Evolutionary conservation across 768 basidiomycete genomes (phyloP), one percentile per base, ranked within the genome.

Genomic region (Mycena galericulata): DNA sequence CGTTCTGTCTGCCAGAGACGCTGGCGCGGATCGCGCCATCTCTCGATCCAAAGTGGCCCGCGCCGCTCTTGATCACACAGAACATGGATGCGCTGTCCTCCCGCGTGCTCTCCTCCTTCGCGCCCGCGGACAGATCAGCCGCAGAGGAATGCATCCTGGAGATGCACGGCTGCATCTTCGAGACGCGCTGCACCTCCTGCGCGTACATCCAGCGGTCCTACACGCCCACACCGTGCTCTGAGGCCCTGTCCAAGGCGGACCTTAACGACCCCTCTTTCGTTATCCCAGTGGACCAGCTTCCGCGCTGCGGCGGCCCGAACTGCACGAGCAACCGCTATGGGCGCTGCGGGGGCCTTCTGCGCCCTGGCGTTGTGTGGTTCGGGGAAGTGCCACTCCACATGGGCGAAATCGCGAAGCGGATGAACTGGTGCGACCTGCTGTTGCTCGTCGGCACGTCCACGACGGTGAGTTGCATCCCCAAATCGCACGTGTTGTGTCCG

Each of bases 121-220:
- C 72, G 12, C 49, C 70, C 70, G 69, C 24, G n/a, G 67, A 47
- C 18, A 58, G 64, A 30, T 56, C 41, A 20, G 55, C 45, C 22
- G 65, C 45, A 34, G 57, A 59, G 49, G 56, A 59, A 22, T 64
- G 34, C 30, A 53, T 75, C 50, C 26, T 82, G 34, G 84, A 87
- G 72, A 87, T 87, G 84, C 86, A 87, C 73, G 86, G 86, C 9
- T 69, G 78, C 22, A 58, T 85, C 18, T 76, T 81, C 72, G 80
- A 82, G 65, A 76, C 78, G 20, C 57, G 73, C 9, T 86, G 86
- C 75, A 81, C 81, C 2, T 65, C 69, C 9, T 80, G 79, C 54
- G 40, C 45, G 10, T 71, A 73, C 43, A 29, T 57, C 10, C 82
- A 82, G 66, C 62, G 68, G 12, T 72, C 74, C 32, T 62, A 64